Evolutionary conservation across 306 rosid genomes (phyloP).

Genomic region (Mimosa pudica): DNA sequence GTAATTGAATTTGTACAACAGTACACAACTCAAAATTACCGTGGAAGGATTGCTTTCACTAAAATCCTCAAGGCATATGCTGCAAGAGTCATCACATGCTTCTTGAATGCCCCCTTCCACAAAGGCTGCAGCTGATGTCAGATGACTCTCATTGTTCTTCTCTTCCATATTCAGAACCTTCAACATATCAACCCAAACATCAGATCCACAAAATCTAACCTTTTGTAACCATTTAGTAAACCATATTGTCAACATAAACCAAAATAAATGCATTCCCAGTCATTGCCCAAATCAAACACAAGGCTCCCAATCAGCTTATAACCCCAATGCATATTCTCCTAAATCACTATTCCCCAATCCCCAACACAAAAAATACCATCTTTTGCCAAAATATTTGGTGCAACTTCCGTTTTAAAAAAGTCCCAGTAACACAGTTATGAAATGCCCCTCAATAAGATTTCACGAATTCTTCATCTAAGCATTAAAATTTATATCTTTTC

Average conservation of each 20-base stretch:
- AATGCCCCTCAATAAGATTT: slow-evolving; percentile 5
- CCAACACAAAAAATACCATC: not conserved
- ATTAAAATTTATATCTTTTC: not conserved
- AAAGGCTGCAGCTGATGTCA: slow-evolving; percentile 86
- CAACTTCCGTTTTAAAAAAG: not conserved
- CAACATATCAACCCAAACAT: slow-evolving; percentile 36
- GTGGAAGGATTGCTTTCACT: slow-evolving; percentile 76
- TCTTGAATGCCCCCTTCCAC: slow-evolving; percentile 97
- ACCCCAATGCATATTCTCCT: not conserved
- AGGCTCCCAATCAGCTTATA: slow-evolving; percentile 22
- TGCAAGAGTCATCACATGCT: slow-evolving; percentile 84
- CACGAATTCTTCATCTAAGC: slow-evolving; percentile 13
- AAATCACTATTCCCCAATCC: slow-evolving; percentile 7
- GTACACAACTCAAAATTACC: slow-evolving; percentile 46
- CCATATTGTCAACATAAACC: not conserved
- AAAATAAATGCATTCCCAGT: slow-evolving; percentile 10
- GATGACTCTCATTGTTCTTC: slow-evolving; percentile 50
- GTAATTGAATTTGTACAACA: slow-evolving; percentile 2
- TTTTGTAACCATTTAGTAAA: not conserved
- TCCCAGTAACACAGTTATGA: not conserved
- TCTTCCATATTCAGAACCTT: slow-evolving; percentile 61
- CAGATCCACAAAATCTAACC: slow-evolving; percentile 26
- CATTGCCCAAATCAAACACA: not conserved
- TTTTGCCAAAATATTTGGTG: not conserved
- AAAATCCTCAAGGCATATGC: slow-evolving; percentile 97